These are phyloP conservation scores for Penicillium griseofulvum DNA, from an alignment of 2,329 filamentous ascomycete genomes.

Conservation along the genomic window DNA sequence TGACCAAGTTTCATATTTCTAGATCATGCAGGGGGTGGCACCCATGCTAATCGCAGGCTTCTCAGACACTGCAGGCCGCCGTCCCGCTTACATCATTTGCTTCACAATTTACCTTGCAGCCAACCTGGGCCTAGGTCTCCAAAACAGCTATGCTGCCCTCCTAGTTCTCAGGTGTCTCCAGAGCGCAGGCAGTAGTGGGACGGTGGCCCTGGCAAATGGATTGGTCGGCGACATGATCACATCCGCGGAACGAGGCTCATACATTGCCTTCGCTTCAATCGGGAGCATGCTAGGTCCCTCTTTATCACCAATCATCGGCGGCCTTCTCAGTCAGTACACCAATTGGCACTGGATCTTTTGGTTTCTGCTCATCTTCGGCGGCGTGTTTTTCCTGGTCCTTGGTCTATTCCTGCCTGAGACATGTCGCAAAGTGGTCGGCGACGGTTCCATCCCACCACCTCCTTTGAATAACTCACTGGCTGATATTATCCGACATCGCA, in stretches of 20 bases:
- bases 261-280: slow-evolving; percentile 26
- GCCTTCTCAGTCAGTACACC: slow-evolving; percentile 62
- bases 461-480: slow-evolving; percentile 23
- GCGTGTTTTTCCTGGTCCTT: slow-evolving; percentile 54
- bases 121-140: slow-evolving; percentile 60
- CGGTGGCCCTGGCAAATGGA: slow-evolving; percentile 67
- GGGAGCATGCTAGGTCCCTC: slow-evolving; percentile 53
- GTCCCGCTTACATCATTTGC: slow-evolving; percentile 58
- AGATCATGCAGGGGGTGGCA: slow-evolving; percentile 31
- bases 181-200: slow-evolving; percentile 33
- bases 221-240: slow-evolving; percentile 54
- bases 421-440: slow-evolving; percentile 40
- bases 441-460: slow-evolving; percentile 34
- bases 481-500: slow-evolving; percentile 21
- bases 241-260: slow-evolving; percentile 63
- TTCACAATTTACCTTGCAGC: slow-evolving; percentile 53
- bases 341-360: slow-evolving; percentile 65
- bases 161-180: slow-evolving; percentile 19
- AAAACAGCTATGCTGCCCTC: slow-evolving; percentile 51
- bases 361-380: slow-evolving; percentile 59
- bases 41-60: slow-evolving; percentile 57
- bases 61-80: slow-evolving; percentile 57
- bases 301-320: slow-evolving; percentile 62
- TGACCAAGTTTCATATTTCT: not conserved
- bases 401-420: slow-evolving; percentile 57